Evolutionary conservation across 1,284 basidiomycete species (phyloP).

Genomic region (Peniophora sp.): DNA sequence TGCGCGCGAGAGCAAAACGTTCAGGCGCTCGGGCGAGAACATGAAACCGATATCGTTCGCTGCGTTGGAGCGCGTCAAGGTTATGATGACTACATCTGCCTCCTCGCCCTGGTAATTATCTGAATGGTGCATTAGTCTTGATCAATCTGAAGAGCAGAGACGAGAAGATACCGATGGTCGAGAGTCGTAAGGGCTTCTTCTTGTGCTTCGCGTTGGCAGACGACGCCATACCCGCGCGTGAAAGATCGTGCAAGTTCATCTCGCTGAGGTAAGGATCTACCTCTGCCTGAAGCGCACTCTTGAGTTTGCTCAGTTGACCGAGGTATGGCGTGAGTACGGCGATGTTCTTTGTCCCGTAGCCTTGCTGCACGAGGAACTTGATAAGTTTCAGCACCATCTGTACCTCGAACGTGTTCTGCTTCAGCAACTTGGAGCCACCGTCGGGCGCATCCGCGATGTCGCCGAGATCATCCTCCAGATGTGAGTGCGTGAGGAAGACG

Average conservation of each 20-base stretch:
- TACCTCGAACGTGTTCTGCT: slow-evolving; percentile 50
- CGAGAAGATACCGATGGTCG: slow-evolving; percentile 46
- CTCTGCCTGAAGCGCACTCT: slow-evolving; percentile 33
- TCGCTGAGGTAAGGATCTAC: slow-evolving; percentile 56
- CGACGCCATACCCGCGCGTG: slow-evolving; percentile 42
- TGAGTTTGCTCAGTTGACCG: slow-evolving; percentile 51
- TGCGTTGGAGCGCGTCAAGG: slow-evolving; percentile 50
- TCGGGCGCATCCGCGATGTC: slow-evolving; percentile 37
- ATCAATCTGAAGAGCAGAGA: slow-evolving; percentile 3
- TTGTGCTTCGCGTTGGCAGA: slow-evolving; percentile 24
- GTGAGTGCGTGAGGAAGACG: slow-evolving; percentile 50
- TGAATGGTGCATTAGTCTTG: slow-evolving; percentile 12
- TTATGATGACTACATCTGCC: slow-evolving; percentile 53
- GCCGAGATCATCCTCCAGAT: slow-evolving; percentile 42
- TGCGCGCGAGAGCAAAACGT: slow-evolving; percentile 58
- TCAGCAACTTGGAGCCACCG: slow-evolving; percentile 40
- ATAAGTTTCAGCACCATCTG: slow-evolving; percentile 59
- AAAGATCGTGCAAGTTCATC: slow-evolving; percentile 49
- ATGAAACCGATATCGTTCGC: slow-evolving; percentile 57
- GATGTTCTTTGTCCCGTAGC: slow-evolving; percentile 49
- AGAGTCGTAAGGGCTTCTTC: slow-evolving; percentile 40
- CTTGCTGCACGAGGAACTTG: slow-evolving; percentile 57
- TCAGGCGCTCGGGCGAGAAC: slow-evolving; percentile 56
- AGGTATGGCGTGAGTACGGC: slow-evolving; percentile 62
- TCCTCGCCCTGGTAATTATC: slow-evolving; percentile 68